A percentile compares a stretch with the other conserved stretches of the same genome.
Evolutionary conservation across 2,329 filamentous ascomycete genomes (phyloP).

Genomic region (Lasiodiplodia sp.): DNA sequence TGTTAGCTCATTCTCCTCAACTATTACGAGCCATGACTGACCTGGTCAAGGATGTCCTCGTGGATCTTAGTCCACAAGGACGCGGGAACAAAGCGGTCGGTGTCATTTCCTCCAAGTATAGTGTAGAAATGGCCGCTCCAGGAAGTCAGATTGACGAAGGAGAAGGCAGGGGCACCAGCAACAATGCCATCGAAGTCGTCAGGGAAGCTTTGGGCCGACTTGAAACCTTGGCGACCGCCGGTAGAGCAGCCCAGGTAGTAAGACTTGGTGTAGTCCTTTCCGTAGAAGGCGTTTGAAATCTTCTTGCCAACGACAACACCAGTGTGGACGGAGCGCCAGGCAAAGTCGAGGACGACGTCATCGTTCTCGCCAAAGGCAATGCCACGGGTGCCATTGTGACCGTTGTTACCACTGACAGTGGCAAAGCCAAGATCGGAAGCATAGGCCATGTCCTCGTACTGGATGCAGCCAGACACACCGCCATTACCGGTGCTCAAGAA

Average conservation of each 20-base stretch:
- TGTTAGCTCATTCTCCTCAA: background rate
- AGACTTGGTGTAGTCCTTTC: slow-evolving; percentile 49
- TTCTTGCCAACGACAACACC: slow-evolving; percentile 51
- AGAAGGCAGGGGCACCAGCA: slow-evolving; percentile 44
- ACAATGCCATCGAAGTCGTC: slow-evolving; percentile 49
- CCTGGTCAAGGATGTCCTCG: slow-evolving; percentile 50
- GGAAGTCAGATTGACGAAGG: slow-evolving; percentile 45
- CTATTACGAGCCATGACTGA: slow-evolving; percentile 38
- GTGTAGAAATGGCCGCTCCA: slow-evolving; percentile 44
- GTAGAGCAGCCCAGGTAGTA: slow-evolving; percentile 49
- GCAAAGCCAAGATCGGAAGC: slow-evolving; percentile 49
- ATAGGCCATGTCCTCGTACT: slow-evolving; percentile 51
- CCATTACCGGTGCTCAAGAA: slow-evolving; percentile 52
- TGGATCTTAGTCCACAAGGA: slow-evolving; percentile 53
- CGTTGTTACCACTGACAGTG: slow-evolving; percentile 51
- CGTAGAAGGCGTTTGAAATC: slow-evolving; percentile 51
- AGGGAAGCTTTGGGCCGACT: slow-evolving; percentile 42
- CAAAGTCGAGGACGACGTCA: slow-evolving; percentile 58
- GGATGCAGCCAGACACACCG: slow-evolving; percentile 50
- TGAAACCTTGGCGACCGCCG: slow-evolving; percentile 44
- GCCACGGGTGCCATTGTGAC: slow-evolving; percentile 55
- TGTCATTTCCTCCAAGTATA: slow-evolving; percentile 39
- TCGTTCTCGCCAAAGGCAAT: slow-evolving; percentile 51
- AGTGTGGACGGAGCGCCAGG: slow-evolving; percentile 54
- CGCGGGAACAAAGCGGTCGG: slow-evolving; percentile 50